phyloP scores from a whole-genome alignment of 1,284 basidiomycete genomes.

The Pseudozyma tsukubaensis region DNA sequence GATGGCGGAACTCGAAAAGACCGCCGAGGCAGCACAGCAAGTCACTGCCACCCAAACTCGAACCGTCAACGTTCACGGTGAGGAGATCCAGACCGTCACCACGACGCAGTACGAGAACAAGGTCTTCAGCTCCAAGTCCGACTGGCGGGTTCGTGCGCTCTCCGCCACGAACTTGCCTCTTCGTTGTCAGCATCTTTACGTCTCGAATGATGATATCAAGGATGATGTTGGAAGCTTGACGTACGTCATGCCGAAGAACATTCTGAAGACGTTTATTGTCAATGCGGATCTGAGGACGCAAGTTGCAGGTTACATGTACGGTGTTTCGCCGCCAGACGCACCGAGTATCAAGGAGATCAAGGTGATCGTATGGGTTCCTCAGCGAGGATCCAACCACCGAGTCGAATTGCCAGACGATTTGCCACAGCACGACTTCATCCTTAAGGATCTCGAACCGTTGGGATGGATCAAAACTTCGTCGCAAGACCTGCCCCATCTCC shows the following conservation, averaged over 20 bases:
- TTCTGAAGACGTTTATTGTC: conserved; percentile 92
- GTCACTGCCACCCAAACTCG: conserved; percentile 96
- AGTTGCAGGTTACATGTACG: conserved; percentile 93
- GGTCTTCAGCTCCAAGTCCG: conserved; percentile 97
- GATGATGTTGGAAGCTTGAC: conserved; percentile 94
- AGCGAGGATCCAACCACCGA: conserved; percentile 92
- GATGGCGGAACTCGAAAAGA: conserved; percentile 98
- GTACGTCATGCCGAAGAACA: conserved; percentile 97
- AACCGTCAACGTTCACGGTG: conserved; percentile 97
- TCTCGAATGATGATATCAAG: conserved; percentile 98
- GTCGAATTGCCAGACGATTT: conserved; percentile 87
- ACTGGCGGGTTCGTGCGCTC: conserved; percentile 97
- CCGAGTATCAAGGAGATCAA: conserved; percentile 99
- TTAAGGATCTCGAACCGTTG: conserved; percentile 92
- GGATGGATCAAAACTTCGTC: conserved; percentile 98
- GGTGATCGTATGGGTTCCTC: conserved; percentile 93
- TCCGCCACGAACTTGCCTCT: conserved; percentile 95
- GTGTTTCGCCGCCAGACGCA: conserved; percentile 92
- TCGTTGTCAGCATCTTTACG: conserved; percentile 96
- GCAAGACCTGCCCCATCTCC: conserved; percentile 73
- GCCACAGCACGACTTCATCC: conserved; percentile 90
- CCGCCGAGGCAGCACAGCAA: conserved; percentile 88
- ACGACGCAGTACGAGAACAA: conserved; percentile 98
- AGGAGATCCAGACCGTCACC: conserved; percentile 93
- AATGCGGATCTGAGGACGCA: conserved; percentile 95